Evolutionary conservation across 257 asterid species (phyloP), one percentile per base, ranked within the genome.

Genomic region (Nicotiana tabacum): DNA sequence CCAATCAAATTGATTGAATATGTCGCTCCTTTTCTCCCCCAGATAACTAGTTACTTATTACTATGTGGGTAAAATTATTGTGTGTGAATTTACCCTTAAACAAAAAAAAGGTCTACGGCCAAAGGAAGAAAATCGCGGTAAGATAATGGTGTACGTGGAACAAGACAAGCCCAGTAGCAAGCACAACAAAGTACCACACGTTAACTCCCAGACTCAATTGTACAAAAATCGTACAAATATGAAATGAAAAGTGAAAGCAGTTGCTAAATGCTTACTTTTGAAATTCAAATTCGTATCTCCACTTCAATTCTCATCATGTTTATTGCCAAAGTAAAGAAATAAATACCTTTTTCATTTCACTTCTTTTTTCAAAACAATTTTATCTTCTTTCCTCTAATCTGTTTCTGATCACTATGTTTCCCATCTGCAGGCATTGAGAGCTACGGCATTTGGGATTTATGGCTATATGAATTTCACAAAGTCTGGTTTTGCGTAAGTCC

Each of bases 391-490:
- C 17, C 0, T 53, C 21, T 77, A 11, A 0, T 51, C 51, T 55
- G 0, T 3, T 65, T 48, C 46, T 67, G 61, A 61, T 17, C 51
- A 9, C 51, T 43, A 43, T 43, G 51, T 43, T 43, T 67, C 76
- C 69, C 76, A 84, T 32, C 67, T 78, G 24, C 93, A 92, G 98
- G 76, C 97, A 68, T 93, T 96, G 98, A 89, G 97, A 83, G 39
- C 95, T 81, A 64, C 90, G 10, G 85, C 92, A 55, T 95, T 93
- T 91, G 98, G 97, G 85, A 6, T 91, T 6, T 92, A 87, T 84
- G 98, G 98, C 30, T 93, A 88, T 92, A 84, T 89, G 86, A 90
- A 93, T 87, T 95, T 95, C 91, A 93, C 97, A 81, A 93, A 92
- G 87, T 86, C 93, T 61, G 97, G 91, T 60, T 95, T 89, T 64